phyloP scores from a whole-genome alignment of 2,329 filamentous ascomycete species.

The Monilinia vaccinii-corymbosi region DNA sequence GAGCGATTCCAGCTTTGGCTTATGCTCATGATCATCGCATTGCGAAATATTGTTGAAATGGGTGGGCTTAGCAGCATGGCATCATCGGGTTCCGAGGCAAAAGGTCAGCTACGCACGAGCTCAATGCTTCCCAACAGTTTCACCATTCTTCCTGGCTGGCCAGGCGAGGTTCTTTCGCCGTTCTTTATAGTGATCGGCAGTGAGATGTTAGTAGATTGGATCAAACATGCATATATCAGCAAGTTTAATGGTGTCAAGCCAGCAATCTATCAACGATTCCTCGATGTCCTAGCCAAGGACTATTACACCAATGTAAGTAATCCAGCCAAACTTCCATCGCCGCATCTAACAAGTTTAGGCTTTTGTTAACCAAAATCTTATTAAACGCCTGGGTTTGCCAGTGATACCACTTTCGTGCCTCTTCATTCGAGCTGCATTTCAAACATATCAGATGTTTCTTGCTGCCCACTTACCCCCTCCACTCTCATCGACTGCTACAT shows the following conservation, averaged over 20 bases:
- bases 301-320: slow-evolving; percentile 81
- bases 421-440: slow-evolving; percentile 87
- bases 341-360: slow-evolving; percentile 43
- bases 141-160: slow-evolving; percentile 78
- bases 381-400: slow-evolving; percentile 79
- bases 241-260: slow-evolving; percentile 99
- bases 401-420: slow-evolving; percentile 89
- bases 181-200: slow-evolving; percentile 92
- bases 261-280: slow-evolving; percentile 75
- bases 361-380: slow-evolving; percentile 83
- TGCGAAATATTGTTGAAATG: slow-evolving; percentile 93
- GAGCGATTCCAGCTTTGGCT: slow-evolving; percentile 97
- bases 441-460: slow-evolving; percentile 98
- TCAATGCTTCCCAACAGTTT: slow-evolving; percentile 86
- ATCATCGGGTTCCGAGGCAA: slow-evolving; percentile 40
- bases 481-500: slow-evolving; percentile 55
- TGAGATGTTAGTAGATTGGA: slow-evolving; percentile 92
- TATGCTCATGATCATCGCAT: slow-evolving; percentile 91
- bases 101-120: slow-evolving; percentile 48
- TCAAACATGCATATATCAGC: slow-evolving; percentile 95
- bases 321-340: not conserved
- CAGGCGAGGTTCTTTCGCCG: slow-evolving; percentile 81
- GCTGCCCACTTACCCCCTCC: slow-evolving; percentile 76
- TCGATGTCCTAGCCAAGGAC: slow-evolving; percentile 92
- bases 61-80: slow-evolving; percentile 62